Evolutionary conservation across 257 asterid species (phyloP).

Genomic region (Penstemon barbatus): DNA sequence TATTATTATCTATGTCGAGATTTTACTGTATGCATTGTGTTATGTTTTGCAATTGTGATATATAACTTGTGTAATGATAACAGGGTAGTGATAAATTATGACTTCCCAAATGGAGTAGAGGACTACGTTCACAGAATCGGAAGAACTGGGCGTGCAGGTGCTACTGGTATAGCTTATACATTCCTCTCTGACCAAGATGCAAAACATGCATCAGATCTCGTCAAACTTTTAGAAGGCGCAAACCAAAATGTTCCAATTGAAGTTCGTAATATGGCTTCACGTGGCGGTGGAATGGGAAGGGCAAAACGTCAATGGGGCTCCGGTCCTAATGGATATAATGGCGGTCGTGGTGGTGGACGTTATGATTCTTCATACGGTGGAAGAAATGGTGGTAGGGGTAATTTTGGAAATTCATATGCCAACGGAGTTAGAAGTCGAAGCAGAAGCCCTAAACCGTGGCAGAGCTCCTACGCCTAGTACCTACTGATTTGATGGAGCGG

Average conservation of each 20-base stretch:
- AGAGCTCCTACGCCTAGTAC: too few relatives aligned
- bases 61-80: neutral
- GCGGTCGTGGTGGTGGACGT: constrained; percentile 63
- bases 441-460: constrained; percentile 46
- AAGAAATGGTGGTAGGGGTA: constrained; percentile 53
- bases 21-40: neutral
- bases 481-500: too few relatives aligned
- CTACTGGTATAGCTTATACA: constrained; percentile 84
- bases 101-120: constrained; percentile 94
- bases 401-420: constrained; percentile 24
- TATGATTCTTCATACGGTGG: constrained; percentile 50
- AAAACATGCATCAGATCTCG: constrained; percentile 76
- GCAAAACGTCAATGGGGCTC: constrained; percentile 75
- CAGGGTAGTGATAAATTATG: constrained; percentile 93
- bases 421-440: constrained; percentile 46
- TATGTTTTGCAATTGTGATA: constrained; percentile 11
- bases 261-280: constrained; percentile 73
- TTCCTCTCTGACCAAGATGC: constrained; percentile 83
- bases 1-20: neutral
- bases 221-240: constrained; percentile 90
- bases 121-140: constrained; percentile 99
- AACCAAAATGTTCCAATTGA: constrained; percentile 77
- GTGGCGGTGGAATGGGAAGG: constrained; percentile 84
- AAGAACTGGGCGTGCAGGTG: constrained; percentile 99
- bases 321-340: constrained; percentile 59